Evolutionary conservation across 2,329 filamentous ascomycete species (phyloP), one percentile per base, ranked within the genome.

Genomic region (Epichloe bromicola): DNA sequence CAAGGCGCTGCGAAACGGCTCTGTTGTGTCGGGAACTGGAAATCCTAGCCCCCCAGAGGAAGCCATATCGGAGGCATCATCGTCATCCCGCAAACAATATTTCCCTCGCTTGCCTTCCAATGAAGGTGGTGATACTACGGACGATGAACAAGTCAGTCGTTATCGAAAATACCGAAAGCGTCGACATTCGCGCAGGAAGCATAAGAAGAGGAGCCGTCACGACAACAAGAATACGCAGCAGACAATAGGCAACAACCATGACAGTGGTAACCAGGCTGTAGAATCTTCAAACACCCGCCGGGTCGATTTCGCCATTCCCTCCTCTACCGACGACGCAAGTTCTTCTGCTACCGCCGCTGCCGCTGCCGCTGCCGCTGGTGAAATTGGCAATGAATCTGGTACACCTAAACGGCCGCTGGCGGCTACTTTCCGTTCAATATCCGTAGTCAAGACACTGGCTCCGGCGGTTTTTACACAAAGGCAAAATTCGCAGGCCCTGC

Each of bases 381-480:
- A 49, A 8, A 56, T 53, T 30, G 54, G 60, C 4, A 51, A 57
- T 0, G 63, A 64, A 17, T 34, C 54, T 39, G 56, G 53, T 48
- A 42, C 56, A 33, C 42, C 54, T 5, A 57, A 45, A 46, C 70
- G 72, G 47, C 72, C 77, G 1, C 79, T 84, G 61, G 73, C 73
- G 61, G 73, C 73, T 54, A 46, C 42, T 6, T 62, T 85, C 14
- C 78, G 81, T 44, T 74, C 71, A 46, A 70, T 87, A 46, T 83
- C 79, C 1, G 49, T 20, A 4, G 74, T 85, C 49, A 86, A 82
- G 60, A 79, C 81, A 45, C 71, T 90, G 4, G 80, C 85, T 0
- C 85, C 85, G 47, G 80, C 81, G 11, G 84, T 89, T 52, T 89
- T 90, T 58, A 71, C 70, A 0, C 73, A 76, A 53, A 67, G 70